Percentiles rank a stretch among this genome's conserved stretches.
phyloP scores from a whole-genome alignment of 2,329 filamentous ascomycete species.

The Penicillium frequentans region DNA sequence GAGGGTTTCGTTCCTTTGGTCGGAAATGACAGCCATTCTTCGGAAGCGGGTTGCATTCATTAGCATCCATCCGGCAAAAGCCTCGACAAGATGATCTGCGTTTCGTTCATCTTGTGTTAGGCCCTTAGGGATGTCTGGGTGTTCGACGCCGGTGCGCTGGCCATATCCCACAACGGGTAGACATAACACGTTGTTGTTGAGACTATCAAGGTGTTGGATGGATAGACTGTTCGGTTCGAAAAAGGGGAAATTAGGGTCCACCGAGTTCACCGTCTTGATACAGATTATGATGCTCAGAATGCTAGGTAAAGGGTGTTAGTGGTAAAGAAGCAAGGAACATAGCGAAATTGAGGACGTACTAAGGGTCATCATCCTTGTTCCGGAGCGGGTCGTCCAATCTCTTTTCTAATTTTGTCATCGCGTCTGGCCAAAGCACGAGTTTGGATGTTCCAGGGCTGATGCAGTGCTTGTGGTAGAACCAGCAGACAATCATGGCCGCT shows the following conservation, averaged over 20 bases:
- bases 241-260: conserved; percentile 4
- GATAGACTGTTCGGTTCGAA: conserved; percentile 22
- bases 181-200: conserved; percentile 31
- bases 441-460: conserved; percentile 27
- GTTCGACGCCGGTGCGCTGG: conserved; percentile 23
- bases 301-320: conserved; percentile 1
- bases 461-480: conserved; percentile 29
- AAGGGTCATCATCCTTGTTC: conserved; percentile 8
- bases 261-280: conserved; percentile 28
- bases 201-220: conserved; percentile 21
- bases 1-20: background rate
- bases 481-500: conserved; percentile 35
- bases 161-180: conserved; percentile 31
- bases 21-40: conserved; percentile 30
- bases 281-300: conserved; percentile 8
- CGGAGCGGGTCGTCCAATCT: conserved; percentile 19
- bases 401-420: conserved; percentile 35
- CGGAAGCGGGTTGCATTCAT: conserved; percentile 33
- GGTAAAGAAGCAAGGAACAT: background rate
- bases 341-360: background rate
- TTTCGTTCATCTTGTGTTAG: conserved; percentile 31
- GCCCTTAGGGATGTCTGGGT: conserved; percentile 23
- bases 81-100: conserved; percentile 39
- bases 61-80: conserved; percentile 40
- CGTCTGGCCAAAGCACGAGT: conserved; percentile 39